phyloP scores from a whole-genome alignment of 2,329 filamentous ascomycete genomes.

The Calonectria henricotiae region DNA sequence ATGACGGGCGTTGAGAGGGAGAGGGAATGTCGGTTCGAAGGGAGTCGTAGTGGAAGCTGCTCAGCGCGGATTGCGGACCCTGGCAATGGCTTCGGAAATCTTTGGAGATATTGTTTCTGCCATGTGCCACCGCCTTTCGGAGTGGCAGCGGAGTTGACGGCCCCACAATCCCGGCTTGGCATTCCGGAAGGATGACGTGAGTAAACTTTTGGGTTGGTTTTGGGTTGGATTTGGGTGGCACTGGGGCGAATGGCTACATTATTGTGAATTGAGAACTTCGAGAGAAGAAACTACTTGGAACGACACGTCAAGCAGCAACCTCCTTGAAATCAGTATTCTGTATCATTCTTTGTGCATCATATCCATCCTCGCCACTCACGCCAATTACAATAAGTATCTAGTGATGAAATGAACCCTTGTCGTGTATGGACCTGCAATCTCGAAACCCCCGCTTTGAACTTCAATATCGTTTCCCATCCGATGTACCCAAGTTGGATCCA shows the following conservation, averaged over 20 bases:
- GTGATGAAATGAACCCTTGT: neutral
- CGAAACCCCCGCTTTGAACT: neutral
- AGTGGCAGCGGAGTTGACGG: constrained; percentile 40
- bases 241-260: neutral
- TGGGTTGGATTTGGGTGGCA: too few relatives aligned
- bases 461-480: neutral
- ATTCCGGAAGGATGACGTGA: constrained; percentile 4
- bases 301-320: neutral
- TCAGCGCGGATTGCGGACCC: constrained; percentile 35
- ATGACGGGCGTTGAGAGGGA: constrained; percentile 51
- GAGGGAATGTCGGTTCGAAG: neutral
- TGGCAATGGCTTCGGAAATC: constrained; percentile 44
- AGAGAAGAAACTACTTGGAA: neutral
- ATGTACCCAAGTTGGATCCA: neutral
- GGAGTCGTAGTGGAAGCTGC: constrained; percentile 37
- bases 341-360: neutral
- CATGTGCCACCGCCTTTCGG: constrained; percentile 57
- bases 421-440: neutral
- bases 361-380: neutral
- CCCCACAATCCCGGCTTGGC: constrained; percentile 48
- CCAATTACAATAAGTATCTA: constrained; percentile 18
- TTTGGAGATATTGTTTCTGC: constrained; percentile 61
- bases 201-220: neutral
- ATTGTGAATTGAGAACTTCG: neutral
- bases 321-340: neutral